Conservation (phyloP, 1,284 basidiomycete species). For the Pterula multifida region DNA sequence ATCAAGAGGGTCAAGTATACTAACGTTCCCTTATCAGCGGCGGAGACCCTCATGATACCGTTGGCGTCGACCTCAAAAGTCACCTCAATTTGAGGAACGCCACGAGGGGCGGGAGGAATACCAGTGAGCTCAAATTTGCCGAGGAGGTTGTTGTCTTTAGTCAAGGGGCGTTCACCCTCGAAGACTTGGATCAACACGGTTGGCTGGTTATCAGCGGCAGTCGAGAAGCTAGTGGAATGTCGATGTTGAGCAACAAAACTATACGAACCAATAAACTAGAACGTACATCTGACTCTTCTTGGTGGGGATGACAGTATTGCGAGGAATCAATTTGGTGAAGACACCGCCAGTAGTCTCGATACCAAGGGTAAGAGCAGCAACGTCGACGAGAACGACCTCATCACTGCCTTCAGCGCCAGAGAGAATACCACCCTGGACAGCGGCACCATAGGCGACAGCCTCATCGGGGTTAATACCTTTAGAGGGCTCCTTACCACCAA, state of each 20-base stretch:
- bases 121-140: constrained; percentile 92
- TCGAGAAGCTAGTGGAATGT: constrained; percentile 67
- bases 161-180: constrained; percentile 91
- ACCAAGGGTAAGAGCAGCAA: constrained; percentile 89
- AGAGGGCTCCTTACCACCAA: constrained; percentile 82
- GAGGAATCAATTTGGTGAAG: constrained; percentile 92
- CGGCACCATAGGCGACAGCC: constrained; percentile 93
- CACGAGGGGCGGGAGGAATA: constrained; percentile 91
- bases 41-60: constrained; percentile 84
- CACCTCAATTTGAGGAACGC: constrained; percentile 92
- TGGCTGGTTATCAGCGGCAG: constrained; percentile 89
- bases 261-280: constrained; percentile 7
- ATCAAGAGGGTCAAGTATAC: constrained; percentile 17
- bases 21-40: constrained; percentile 85
- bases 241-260: constrained; percentile 3
- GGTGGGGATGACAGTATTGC: constrained; percentile 97
- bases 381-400: constrained; percentile 91
- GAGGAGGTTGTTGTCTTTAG: constrained; percentile 96
- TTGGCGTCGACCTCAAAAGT: constrained; percentile 92
- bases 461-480: constrained; percentile 95
- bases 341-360: constrained; percentile 99
- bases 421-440: constrained; percentile 95
- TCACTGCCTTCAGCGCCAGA: constrained; percentile 76
- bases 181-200: constrained; percentile 86
- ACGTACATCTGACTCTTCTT: constrained; percentile 88